phyloP scores from a whole-genome alignment of 108 stramenopile species.

The Cyclotella kingstonii region DNA sequence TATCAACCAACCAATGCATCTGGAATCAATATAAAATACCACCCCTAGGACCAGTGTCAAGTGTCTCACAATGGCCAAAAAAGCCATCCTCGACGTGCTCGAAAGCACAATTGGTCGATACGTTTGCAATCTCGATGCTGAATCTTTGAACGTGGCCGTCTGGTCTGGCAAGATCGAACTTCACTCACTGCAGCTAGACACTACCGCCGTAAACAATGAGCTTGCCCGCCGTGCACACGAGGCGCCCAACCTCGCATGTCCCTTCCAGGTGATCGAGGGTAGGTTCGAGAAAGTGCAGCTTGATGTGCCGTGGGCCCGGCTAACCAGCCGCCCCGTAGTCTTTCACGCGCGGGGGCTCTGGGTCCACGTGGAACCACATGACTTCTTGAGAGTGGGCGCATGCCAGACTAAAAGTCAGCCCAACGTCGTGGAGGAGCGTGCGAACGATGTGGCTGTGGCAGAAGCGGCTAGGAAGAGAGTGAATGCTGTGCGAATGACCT shows the following conservation, averaged over 20 bases:
- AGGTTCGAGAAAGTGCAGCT: conserved; percentile 64
- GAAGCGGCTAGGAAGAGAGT: conserved; percentile 20
- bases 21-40: no score
- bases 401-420: no score
- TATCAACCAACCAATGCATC: no score
- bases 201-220: conserved; percentile 78
- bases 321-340: conserved; percentile 69
- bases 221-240: conserved; percentile 59
- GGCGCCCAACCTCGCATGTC: conserved; percentile 72
- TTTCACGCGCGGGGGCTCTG: conserved; percentile 64
- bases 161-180: conserved; percentile 91
- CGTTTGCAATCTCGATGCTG: conserved; percentile 78
- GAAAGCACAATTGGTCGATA: conserved; percentile 87
- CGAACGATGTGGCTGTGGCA: conserved; percentile 1
- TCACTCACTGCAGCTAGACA: conserved; percentile 71
- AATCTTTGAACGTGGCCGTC: conserved; percentile 79
- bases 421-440: no score
- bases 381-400: no score
- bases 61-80: conserved; percentile 69
- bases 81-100: conserved; percentile 79
- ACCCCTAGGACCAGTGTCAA: no score
- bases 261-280: conserved; percentile 64
- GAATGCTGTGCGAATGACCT: conserved; percentile 50
- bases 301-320: conserved; percentile 82
- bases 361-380: conserved; percentile 59